These are phyloP conservation scores for Didymella pomorum DNA, from an alignment of 2,329 filamentous ascomycete species.

Conservation along the genomic window DNA sequence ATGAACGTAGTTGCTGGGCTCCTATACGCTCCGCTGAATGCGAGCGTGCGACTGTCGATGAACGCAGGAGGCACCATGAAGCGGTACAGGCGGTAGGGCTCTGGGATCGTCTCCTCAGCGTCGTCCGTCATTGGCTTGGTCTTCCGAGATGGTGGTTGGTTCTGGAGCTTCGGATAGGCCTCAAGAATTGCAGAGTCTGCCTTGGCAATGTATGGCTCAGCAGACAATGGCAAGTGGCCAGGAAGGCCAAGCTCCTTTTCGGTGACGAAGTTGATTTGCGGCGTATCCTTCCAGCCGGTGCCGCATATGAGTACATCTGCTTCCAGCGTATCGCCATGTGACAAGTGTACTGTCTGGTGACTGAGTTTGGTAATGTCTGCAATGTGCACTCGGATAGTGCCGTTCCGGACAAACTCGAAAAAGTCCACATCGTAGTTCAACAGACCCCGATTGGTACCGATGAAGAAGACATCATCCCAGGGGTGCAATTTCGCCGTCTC, in stretches of 20 bases:
- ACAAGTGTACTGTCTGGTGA: constrained; percentile 57
- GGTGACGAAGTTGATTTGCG: constrained; percentile 61
- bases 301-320: constrained; percentile 63
- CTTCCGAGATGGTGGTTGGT: constrained; percentile 55
- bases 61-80: constrained; percentile 53
- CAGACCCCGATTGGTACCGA: constrained; percentile 64
- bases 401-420: constrained; percentile 63
- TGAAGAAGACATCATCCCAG: constrained; percentile 58
- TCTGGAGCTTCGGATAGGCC: constrained; percentile 61
- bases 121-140: constrained; percentile 21
- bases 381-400: constrained; percentile 63
- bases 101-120: constrained; percentile 7
- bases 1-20: constrained; percentile 49
- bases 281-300: constrained; percentile 65
- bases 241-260: constrained; percentile 39
- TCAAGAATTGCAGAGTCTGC: constrained; percentile 63
- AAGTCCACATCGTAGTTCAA: constrained; percentile 67
- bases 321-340: constrained; percentile 54
- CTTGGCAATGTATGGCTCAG: constrained; percentile 22
- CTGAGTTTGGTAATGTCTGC: constrained; percentile 63
- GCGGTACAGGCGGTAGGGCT: constrained; percentile 56
- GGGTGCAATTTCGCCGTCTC: constrained; percentile 54
- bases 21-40: constrained; percentile 52
- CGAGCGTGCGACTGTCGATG: constrained; percentile 47
- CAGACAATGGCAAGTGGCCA: constrained; percentile 17